Conservation (phyloP, 2,329 filamentous ascomycete genomes). For the Ciborinia camelliae region DNA sequence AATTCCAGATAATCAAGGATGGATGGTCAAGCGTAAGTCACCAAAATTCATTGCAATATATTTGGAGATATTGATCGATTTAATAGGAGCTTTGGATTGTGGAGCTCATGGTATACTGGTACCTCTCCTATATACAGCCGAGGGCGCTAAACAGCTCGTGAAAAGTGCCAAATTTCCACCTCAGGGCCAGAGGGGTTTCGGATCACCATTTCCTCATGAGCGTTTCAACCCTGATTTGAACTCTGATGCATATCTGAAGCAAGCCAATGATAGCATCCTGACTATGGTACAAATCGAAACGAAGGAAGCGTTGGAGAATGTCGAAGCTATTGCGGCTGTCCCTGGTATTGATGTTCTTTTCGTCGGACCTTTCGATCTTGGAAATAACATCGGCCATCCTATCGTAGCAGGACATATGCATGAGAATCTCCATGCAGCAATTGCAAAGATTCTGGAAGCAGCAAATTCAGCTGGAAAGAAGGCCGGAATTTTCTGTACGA, state of each 20-base stretch:
- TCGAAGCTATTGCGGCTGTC: conserved; percentile 60
- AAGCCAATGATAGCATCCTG: conserved; percentile 55
- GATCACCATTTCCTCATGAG: conserved; percentile 53
- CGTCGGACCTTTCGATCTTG: conserved; percentile 64
- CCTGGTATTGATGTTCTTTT: conserved; percentile 61
- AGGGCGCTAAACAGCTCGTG: conserved; percentile 51
- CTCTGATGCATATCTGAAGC: conserved; percentile 54
- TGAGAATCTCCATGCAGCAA: conserved; percentile 56
- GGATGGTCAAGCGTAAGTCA: conserved; percentile 49
- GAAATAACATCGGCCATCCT: conserved; percentile 58
- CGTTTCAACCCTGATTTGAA: conserved; percentile 47
- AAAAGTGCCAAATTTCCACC: conserved; percentile 55
- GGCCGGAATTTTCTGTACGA: conserved; percentile 57
- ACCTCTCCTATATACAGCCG: conserved; percentile 52
- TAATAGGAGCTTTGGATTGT: conserved; percentile 49
- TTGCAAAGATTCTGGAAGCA: conserved; percentile 55
- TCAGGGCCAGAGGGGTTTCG: conserved; percentile 51
- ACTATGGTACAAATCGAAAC: conserved; percentile 69
- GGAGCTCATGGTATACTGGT: conserved; percentile 57
- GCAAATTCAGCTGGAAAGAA: conserved; percentile 62
- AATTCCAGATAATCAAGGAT: conserved; percentile 54
- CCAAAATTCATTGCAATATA: conserved; percentile 40
- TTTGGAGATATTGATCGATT: conserved; percentile 34
- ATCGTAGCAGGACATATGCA: conserved; percentile 59
- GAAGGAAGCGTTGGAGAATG: conserved; percentile 54